Percentiles rank a stretch among this genome's conserved stretches.
phyloP scores from a whole-genome alignment of 371 early-diverging fungal genomes.

The Mortierella sp. region DNA sequence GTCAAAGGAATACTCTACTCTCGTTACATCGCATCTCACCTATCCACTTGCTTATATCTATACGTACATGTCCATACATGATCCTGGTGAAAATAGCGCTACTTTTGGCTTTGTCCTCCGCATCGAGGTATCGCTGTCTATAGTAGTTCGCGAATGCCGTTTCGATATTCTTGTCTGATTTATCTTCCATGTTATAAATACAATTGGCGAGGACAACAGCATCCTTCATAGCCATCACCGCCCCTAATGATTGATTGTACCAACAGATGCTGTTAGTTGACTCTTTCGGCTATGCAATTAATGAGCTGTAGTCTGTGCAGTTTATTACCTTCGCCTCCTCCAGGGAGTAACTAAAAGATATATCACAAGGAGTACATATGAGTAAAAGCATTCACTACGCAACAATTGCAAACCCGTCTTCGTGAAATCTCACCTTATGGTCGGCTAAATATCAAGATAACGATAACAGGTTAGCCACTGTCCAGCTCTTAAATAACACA shows the following conservation, averaged over 20 bases:
- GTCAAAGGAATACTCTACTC: background rate
- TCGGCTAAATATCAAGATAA: background rate
- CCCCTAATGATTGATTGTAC: background rate
- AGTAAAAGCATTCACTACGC: no score
- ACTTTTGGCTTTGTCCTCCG: background rate
- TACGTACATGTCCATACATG: conserved; percentile 1
- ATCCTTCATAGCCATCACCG: background rate
- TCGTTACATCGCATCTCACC: background rate
- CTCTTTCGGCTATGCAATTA: no score
- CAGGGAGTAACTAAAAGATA: conserved; percentile 7
- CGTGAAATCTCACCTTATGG: background rate
- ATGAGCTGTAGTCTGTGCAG: background rate
- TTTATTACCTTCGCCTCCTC: conserved; percentile 10
- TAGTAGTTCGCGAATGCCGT: background rate
- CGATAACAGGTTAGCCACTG: background rate
- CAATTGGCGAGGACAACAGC: background rate
- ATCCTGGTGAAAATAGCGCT: background rate
- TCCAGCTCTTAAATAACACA: background rate
- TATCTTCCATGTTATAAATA: background rate
- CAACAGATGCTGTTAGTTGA: background rate
- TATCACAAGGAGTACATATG: background rate
- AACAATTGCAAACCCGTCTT: no score
- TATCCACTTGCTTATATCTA: background rate
- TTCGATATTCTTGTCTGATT: background rate
- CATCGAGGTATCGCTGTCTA: background rate